Conservation (phyloP, 2,329 filamentous ascomycete genomes). For the Zymoseptoria crescenta region DNA sequence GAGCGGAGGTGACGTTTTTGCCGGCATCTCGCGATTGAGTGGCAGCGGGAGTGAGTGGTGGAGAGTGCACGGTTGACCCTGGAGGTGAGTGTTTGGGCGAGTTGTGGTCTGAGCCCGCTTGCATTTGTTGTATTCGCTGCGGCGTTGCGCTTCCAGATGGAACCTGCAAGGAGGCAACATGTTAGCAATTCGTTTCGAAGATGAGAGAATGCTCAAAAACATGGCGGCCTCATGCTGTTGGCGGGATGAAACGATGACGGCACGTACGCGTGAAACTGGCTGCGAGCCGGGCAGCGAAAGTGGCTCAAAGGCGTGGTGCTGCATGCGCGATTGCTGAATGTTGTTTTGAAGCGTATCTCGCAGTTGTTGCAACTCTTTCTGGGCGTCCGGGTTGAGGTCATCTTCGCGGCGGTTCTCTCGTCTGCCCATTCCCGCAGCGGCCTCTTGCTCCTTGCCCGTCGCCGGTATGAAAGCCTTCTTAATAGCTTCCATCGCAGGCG, state of each 20-base stretch:
- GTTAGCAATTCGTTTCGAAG: conserved; percentile 12
- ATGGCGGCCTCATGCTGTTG: neutral
- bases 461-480: conserved; percentile 13
- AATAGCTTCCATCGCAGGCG: conserved; percentile 9
- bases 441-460: conserved; percentile 4
- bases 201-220: neutral
- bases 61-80: conserved; percentile 69
- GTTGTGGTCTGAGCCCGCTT: conserved; percentile 39
- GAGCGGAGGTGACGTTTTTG: conserved; percentile 24
- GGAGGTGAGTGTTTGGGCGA: conserved; percentile 59
- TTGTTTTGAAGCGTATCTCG: conserved; percentile 65
- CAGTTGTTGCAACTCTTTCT: conserved; percentile 56
- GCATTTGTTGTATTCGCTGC: conserved; percentile 31
- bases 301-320: conserved; percentile 82
- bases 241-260: neutral
- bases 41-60: conserved; percentile 79
- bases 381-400: conserved; percentile 32
- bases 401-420: conserved; percentile 3
- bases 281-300: conserved; percentile 83
- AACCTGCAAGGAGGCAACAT: conserved; percentile 28
- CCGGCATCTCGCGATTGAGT: conserved; percentile 53
- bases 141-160: conserved; percentile 41
- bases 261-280: conserved; percentile 65
- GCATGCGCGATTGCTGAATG: conserved; percentile 74
- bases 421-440: conserved; percentile 2